Evolutionary conservation across 2,329 filamentous ascomycete species (phyloP).

Genomic region (Exophiala bonariae): DNA sequence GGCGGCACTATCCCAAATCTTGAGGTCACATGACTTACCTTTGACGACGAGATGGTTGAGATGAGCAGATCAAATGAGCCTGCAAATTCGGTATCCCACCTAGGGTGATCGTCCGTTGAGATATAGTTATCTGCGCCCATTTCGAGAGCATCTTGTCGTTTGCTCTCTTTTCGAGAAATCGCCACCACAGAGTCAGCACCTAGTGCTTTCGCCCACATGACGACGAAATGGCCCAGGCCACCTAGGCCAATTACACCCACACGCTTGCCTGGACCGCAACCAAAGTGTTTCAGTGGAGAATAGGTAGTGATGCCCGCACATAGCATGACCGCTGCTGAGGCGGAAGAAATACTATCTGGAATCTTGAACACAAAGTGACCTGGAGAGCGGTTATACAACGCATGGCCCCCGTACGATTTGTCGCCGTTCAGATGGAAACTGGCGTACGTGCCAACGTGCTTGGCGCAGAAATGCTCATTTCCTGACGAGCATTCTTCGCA

Average conservation of each 20-base stretch:
- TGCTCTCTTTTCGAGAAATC: constrained; percentile 55
- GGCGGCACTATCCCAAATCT: too few species aligned
- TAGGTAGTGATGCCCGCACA: constrained; percentile 78
- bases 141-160: constrained; percentile 52
- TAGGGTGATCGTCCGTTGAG: constrained; percentile 56
- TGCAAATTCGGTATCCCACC: constrained; percentile 53
- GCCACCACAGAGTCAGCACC: constrained; percentile 64
- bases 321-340: constrained; percentile 67
- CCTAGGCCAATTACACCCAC: constrained; percentile 74
- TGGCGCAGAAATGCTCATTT: constrained; percentile 42
- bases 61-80: constrained; percentile 57
- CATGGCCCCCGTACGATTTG: constrained; percentile 68
- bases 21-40: too few species aligned
- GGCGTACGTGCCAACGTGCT: constrained; percentile 46
- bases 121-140: constrained; percentile 59
- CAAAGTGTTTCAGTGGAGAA: constrained; percentile 66
- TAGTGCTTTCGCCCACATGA: constrained; percentile 70
- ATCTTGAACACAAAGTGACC: constrained; percentile 44
- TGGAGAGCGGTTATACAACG: constrained; percentile 55
- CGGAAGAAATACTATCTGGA: constrained; percentile 49
- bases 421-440: constrained; percentile 60
- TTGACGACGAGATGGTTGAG: constrained; percentile 56
- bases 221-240: constrained; percentile 71
- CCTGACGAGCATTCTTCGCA: constrained; percentile 53
- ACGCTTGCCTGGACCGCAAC: constrained; percentile 67